These are phyloP conservation scores for Paecilomyces sp. DNA, from an alignment of 2,329 filamentous ascomycete species.

Conservation along the genomic window DNA sequence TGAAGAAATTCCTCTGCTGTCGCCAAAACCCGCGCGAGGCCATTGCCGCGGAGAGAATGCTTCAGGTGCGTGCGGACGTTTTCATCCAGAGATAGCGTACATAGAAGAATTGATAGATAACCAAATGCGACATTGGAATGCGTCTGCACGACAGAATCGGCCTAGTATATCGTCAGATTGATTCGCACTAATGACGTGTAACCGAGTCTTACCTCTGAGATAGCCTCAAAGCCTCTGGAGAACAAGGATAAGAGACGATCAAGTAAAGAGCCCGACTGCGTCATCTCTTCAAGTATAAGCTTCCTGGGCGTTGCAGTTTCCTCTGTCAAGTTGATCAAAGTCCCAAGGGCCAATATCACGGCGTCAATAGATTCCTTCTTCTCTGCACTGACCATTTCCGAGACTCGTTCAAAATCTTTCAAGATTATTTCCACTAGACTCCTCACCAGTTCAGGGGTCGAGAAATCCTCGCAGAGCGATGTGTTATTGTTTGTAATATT, in stretches of 20 bases:
- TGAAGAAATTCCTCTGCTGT: constrained; percentile 57
- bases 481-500: constrained; percentile 80
- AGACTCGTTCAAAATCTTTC: constrained; percentile 22
- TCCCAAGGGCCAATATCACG: constrained; percentile 69
- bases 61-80: constrained; percentile 38
- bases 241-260: constrained; percentile 59
- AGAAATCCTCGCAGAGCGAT: constrained; percentile 61
- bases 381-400: constrained; percentile 21
- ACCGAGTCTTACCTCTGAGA: constrained; percentile 55
- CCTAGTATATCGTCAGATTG: constrained; percentile 27
- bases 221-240: constrained; percentile 57
- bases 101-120: constrained; percentile 77
- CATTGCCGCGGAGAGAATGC: constrained; percentile 37
- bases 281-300: constrained; percentile 36
- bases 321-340: constrained; percentile 82
- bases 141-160: constrained; percentile 57
- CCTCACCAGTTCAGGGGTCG: constrained; percentile 33
- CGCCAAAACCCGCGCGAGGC: constrained; percentile 44
- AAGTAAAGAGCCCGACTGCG: constrained; percentile 40
- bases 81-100: constrained; percentile 63
- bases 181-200: constrained; percentile 7
- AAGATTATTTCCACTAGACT: constrained; percentile 30
- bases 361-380: constrained; percentile 59
- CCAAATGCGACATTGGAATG: constrained; percentile 77
- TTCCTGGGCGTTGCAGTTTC: constrained; percentile 59